Base-by-base conservation (phyloP, 2,329 filamentous ascomycete species). In the Microsporum ferrugineum region DNA sequence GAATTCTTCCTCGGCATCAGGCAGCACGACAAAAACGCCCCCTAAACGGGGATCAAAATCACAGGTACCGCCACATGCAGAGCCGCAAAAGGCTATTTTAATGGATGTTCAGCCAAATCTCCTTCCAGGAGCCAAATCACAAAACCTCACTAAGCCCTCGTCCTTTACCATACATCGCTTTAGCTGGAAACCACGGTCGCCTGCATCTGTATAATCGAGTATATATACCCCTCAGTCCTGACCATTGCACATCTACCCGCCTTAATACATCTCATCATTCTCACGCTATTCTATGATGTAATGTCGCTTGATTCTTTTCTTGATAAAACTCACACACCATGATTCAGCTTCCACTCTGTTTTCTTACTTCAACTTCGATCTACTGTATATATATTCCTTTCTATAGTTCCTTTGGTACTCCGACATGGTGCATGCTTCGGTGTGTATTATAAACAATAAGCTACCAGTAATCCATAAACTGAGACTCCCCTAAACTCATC, bases 11-110 rank as follows among this genome's bases (percentile, higher is more conserved):
- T 55, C 70, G 10, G 62, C 43, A 8, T 5, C 68, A n/a, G 36
- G 43, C 17, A 36, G 55, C 27, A 23, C 36, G 29, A 43, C 55
- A 38, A 56, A 34, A 17, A 14, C 33, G 14, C 17, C 27, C 7
- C 17, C 49, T 12, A 61, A 59, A 43, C 29, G 45, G 45, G 45
- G 23, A 47, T 29, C 59, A 12, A 34, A 36, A 57, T 36, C 36
- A n/a, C 51, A 43, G 14, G n/a, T 69, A 27, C 73, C 70, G 31
- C 65, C 67, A 17, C 68, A 74, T 14, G 73, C 74, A 10, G 70
- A 74, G 59, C 75, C 76, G 5, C 77, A 79, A 61, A 70, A 72
- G 43, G 76, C 76, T 10, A 68, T 79, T 34, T 66, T 79, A 6
- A 76, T 78, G 73, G 76, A 78, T 59, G 67, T 78, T 36, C 71